phyloP scores from a whole-genome alignment of 345 rosid genomes.

The Erodium maritimum region DNA sequence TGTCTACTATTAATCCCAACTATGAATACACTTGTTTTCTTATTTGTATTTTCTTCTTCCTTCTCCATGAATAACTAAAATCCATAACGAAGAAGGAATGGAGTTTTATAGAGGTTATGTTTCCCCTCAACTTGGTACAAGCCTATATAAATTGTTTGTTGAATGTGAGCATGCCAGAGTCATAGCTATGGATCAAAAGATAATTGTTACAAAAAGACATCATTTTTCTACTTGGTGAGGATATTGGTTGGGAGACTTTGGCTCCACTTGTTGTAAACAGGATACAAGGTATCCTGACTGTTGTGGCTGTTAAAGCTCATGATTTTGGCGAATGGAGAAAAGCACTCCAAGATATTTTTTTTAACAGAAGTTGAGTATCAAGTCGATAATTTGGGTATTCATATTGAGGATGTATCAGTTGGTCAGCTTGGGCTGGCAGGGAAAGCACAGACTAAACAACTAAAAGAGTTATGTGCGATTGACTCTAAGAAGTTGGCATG shows the following conservation, averaged over 20 bases:
- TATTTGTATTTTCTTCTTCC: no score
- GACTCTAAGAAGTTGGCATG: slow-evolving; percentile 85
- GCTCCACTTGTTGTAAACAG: slow-evolving; percentile 95
- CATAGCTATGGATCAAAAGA: slow-evolving; percentile 80
- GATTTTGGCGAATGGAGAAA: slow-evolving; percentile 96
- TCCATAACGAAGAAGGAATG: no score
- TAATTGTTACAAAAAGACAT: no score
- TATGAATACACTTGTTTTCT: no score
- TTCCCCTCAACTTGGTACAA: no score
- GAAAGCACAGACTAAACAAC: slow-evolving; percentile 66
- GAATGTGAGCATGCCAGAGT: slow-evolving; percentile 93
- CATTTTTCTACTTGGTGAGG: slow-evolving; percentile 86
- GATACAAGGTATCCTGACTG: slow-evolving; percentile 78
- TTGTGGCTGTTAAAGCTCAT: slow-evolving; percentile 91
- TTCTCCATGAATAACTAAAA: no score
- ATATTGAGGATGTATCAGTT: slow-evolving; percentile 52
- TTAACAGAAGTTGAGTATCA: slow-evolving; percentile 90
- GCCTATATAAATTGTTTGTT: no score
- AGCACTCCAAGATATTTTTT: slow-evolving; percentile 96
- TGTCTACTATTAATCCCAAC: no score
- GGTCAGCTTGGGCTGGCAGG: slow-evolving; percentile 67
- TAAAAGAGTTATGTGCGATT: slow-evolving; percentile 61
- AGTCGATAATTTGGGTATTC: slow-evolving; percentile 71
- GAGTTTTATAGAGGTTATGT: no score
- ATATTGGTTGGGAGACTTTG: slow-evolving; percentile 85